phyloP scores from a whole-genome alignment of 2,329 filamentous ascomycete genomes.

The Ambrosiella cleistominuta region DNA sequence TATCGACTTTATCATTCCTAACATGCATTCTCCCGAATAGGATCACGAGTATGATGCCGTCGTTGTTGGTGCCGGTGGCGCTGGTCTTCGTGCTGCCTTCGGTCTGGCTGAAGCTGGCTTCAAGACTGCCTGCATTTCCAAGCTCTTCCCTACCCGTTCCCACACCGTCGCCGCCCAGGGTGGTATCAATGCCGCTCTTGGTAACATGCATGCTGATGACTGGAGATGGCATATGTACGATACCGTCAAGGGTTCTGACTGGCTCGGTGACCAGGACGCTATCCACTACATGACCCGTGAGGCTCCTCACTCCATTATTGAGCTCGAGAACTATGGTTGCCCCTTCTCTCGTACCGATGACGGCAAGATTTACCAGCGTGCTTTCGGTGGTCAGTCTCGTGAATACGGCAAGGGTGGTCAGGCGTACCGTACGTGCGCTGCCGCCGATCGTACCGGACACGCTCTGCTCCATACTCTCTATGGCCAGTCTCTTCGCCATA shows the following conservation, averaged over 20 bases:
- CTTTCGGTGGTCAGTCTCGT: conserved; percentile 93
- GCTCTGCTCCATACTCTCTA: conserved; percentile 97
- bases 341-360: conserved; percentile 94
- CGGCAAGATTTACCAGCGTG: conserved; percentile 95
- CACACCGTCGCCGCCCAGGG: conserved; percentile 72
- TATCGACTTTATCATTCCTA: neutral
- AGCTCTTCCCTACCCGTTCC: conserved; percentile 71
- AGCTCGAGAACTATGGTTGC: conserved; percentile 94
- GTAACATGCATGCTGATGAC: conserved; percentile 96
- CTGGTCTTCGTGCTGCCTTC: conserved; percentile 67
- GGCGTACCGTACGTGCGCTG: conserved; percentile 92
- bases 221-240: conserved; percentile 99
- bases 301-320: conserved; percentile 77
- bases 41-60: conserved; percentile 98
- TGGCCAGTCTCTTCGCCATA: conserved; percentile 88
- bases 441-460: conserved; percentile 90
- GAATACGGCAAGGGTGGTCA: conserved; percentile 93
- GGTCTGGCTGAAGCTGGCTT: conserved; percentile 77
- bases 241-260: conserved; percentile 93
- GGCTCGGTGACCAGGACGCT: conserved; percentile 91
- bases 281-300: conserved; percentile 98
- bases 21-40: conserved; percentile 27
- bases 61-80: conserved; percentile 71
- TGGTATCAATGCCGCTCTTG: conserved; percentile 74
- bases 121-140: conserved; percentile 76